Percentiles rank a stretch among this genome's conserved stretches.
Evolutionary conservation across 2,329 filamentous ascomycete genomes (phyloP).

Genomic region (Atkinsonella texensis): DNA sequence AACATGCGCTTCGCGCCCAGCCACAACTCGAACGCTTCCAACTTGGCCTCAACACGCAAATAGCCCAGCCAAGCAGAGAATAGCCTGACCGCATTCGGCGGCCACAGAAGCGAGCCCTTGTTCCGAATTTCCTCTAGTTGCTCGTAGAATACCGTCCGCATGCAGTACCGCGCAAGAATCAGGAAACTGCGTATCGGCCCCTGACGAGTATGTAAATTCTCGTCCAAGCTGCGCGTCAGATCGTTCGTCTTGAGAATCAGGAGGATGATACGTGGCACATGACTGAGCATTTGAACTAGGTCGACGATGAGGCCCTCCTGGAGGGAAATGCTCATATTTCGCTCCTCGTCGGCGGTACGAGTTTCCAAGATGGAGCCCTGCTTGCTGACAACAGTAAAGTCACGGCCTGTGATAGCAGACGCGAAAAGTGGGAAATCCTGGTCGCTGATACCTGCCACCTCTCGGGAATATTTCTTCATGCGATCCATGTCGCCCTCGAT

Average conservation of each 20-base stretch:
- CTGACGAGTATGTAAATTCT: constrained; percentile 67
- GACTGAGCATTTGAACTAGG: constrained; percentile 74
- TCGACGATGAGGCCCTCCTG: constrained; percentile 83
- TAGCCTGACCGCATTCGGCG: constrained; percentile 40
- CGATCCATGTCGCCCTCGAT: constrained; percentile 73
- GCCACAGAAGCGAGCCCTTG: constrained; percentile 45
- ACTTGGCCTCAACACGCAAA: constrained; percentile 48
- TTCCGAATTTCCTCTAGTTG: constrained; percentile 44
- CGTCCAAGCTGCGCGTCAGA: constrained; percentile 83
- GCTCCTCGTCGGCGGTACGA: constrained; percentile 66
- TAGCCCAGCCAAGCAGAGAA: constrained; percentile 46
- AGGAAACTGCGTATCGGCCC: constrained; percentile 54
- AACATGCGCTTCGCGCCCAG: constrained; percentile 39
- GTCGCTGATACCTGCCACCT: constrained; percentile 80
- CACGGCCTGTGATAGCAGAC: constrained; percentile 87
- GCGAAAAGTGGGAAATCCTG: constrained; percentile 92
- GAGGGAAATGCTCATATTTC: constrained; percentile 71
- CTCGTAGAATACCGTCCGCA: constrained; percentile 53
- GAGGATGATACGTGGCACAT: constrained; percentile 84
- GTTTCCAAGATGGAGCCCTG: constrained; percentile 43
- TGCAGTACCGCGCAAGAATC: constrained; percentile 58
- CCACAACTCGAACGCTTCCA: constrained; percentile 53
- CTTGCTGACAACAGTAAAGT: constrained; percentile 64
- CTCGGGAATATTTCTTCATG: constrained; percentile 81
- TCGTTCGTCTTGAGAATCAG: constrained; percentile 98